Evolutionary conservation across 306 rosid species (phyloP).

Genomic region (Boehmeria nivea): DNA sequence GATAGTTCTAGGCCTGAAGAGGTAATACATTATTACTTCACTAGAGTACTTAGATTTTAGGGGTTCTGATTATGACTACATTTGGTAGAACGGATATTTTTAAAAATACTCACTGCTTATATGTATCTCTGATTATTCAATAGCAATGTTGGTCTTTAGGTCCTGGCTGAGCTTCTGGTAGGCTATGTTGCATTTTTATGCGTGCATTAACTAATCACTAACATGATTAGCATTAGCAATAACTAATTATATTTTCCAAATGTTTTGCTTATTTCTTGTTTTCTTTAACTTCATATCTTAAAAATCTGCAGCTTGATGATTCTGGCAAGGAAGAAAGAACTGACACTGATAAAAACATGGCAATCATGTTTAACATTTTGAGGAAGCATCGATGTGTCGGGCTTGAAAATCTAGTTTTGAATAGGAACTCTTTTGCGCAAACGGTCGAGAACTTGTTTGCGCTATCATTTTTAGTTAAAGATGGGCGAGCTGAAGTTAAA

Average conservation of each 20-base stretch:
- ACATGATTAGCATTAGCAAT: background rate
- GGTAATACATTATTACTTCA: too few relatives aligned
- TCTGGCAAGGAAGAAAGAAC: conserved; percentile 34
- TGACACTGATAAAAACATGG: conserved; percentile 79
- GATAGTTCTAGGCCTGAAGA: conserved; percentile 58
- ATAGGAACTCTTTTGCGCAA: conserved; percentile 66
- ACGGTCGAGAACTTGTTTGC: conserved; percentile 81
- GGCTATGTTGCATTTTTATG: too few relatives aligned
- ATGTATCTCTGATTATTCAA: too few relatives aligned
- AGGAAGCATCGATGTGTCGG: conserved; percentile 38
- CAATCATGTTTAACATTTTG: conserved; percentile 59
- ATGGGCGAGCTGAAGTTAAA: conserved; percentile 71
- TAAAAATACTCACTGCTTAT: too few relatives aligned
- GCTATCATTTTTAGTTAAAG: conserved; percentile 79
- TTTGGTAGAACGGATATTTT: too few relatives aligned
- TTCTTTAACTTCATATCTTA: background rate
- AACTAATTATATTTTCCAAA: background rate
- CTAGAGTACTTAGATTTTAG: too few relatives aligned
- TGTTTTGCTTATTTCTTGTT: too few relatives aligned
- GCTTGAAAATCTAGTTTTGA: conserved; percentile 61
- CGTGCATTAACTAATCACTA: too few relatives aligned
- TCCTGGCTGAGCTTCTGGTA: too few relatives aligned
- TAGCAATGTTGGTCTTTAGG: too few relatives aligned
- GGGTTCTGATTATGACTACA: too few relatives aligned
- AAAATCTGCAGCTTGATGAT: conserved; percentile 46